A percentile compares a stretch with the other conserved stretches of the same genome.
Conservation (phyloP, 495 filamentous ascomycete species). For the Penicillium goetzii region DNA sequence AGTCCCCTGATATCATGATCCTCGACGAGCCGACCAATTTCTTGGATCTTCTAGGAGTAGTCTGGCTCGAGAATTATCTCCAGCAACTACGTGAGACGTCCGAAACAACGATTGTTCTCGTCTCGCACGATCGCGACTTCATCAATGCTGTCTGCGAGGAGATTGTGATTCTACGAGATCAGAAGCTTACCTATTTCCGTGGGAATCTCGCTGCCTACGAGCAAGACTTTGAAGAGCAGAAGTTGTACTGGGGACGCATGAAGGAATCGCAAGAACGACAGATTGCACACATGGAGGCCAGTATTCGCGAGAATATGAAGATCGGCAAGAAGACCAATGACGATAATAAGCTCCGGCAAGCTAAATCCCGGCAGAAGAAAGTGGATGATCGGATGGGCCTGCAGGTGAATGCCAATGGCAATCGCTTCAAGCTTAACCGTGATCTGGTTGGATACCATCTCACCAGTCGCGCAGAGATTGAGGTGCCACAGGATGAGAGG, state of each 20-base stretch:
- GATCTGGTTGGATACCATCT: conserved; percentile 66
- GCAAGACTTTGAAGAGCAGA: conserved; percentile 63
- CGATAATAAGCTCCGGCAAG: conserved; percentile 77
- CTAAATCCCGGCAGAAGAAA: conserved; percentile 78
- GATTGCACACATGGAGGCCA: conserved; percentile 74
- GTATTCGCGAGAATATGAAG: conserved; percentile 69
- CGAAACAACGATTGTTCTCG: conserved; percentile 60
- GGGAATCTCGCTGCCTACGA: conserved; percentile 74
- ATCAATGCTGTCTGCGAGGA: conserved; percentile 72
- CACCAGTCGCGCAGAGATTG: conserved; percentile 64
- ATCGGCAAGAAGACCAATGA: conserved; percentile 72
- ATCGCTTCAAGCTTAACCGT: conserved; percentile 76
- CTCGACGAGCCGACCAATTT: conserved; percentile 90
- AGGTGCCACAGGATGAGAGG: conserved; percentile 67
- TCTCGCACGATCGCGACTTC: conserved; percentile 82
- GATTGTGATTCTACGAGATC: conserved; percentile 72
- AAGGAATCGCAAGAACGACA: conserved; percentile 79
- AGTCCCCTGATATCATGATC: conserved; percentile 76
- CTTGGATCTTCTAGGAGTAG: conserved; percentile 77
- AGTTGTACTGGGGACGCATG: conserved; percentile 68
- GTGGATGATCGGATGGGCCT: conserved; percentile 79
- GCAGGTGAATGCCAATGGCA: conserved; percentile 68
- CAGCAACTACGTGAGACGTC: conserved; percentile 49
- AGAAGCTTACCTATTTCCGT: conserved; percentile 63
- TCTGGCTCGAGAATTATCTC: conserved; percentile 79